phyloP scores from a whole-genome alignment of 2,329 filamentous ascomycete genomes.

The Raffaelea albimanens region DNA sequence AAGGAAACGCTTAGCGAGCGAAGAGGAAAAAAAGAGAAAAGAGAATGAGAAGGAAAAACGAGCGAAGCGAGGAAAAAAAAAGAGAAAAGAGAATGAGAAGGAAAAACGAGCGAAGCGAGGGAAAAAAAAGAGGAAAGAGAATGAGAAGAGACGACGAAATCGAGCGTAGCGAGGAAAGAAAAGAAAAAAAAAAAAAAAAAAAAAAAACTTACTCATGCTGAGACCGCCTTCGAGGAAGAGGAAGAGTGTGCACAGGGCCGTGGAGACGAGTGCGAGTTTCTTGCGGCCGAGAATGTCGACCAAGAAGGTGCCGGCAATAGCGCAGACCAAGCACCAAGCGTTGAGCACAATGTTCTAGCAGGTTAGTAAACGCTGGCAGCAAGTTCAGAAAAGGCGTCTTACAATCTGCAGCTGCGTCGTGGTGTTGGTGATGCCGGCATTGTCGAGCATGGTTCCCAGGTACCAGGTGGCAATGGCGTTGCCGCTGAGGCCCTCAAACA shows the following conservation, averaged over 20 bases:
- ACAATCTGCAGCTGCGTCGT: slow-evolving; percentile 4
- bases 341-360: slow-evolving; percentile 7
- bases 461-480: slow-evolving; percentile 12
- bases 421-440: slow-evolving; percentile 8
- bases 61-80: no score
- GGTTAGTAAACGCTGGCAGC: slow-evolving; percentile 1
- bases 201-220: no score
- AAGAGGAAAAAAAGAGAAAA: no score
- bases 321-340: slow-evolving; percentile 9
- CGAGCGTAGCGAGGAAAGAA: no score
- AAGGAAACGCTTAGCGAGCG: no score
- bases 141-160: no score
- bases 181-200: no score
- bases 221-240: slow-evolving; percentile 2
- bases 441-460: slow-evolving; percentile 2
- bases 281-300: slow-evolving; percentile 17
- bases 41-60: no score
- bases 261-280: neutral
- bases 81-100: no score
- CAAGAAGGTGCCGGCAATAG: slow-evolving; percentile 13
- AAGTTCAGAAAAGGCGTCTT: no score
- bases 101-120: no score
- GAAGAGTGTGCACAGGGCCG: neutral
- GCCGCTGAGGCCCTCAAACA: slow-evolving; percentile 5
- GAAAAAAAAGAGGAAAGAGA: no score